phyloP scores from a whole-genome alignment of 2,329 filamentous ascomycete species.

The Trichoderma sp. region DNA sequence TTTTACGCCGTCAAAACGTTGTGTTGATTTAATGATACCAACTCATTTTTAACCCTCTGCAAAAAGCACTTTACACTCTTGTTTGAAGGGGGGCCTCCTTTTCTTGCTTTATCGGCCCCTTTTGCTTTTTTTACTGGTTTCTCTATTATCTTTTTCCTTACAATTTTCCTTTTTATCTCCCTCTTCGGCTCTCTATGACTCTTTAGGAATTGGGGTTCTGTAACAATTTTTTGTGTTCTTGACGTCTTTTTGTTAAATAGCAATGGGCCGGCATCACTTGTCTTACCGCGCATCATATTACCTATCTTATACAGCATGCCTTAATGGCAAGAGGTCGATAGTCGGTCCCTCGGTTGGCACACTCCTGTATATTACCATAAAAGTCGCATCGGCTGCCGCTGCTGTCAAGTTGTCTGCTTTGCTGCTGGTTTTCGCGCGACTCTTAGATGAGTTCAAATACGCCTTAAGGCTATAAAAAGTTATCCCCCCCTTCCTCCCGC shows the following conservation, averaged over 20 bases:
- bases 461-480: constrained; percentile 35
- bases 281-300: constrained; percentile 25
- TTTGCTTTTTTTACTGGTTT: constrained; percentile 24
- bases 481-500: constrained; percentile 26
- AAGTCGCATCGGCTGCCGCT: constrained; percentile 47
- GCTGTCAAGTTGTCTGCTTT: constrained; percentile 36
- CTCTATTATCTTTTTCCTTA: constrained; percentile 28
- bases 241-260: constrained; percentile 29
- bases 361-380: constrained; percentile 57
- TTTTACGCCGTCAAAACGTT: constrained; percentile 30
- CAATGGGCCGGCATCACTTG: constrained; percentile 29
- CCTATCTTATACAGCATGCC: constrained; percentile 30
- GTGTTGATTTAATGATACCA: constrained; percentile 42
- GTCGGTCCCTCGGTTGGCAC: constrained; percentile 38
- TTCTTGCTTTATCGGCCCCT: constrained; percentile 23
- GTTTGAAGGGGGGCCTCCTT: constrained; percentile 22
- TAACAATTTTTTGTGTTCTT: constrained; percentile 25
- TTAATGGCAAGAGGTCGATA: constrained; percentile 36
- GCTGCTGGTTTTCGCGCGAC: constrained; percentile 34
- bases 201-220: constrained; percentile 31
- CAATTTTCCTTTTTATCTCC: constrained; percentile 29
- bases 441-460: constrained; percentile 39
- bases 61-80: constrained; percentile 28
- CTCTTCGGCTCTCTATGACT: constrained; percentile 23
- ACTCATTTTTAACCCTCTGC: constrained; percentile 25